Conservation (phyloP, 2,329 filamentous ascomycete genomes). For the Arachnomyces sp. region DNA sequence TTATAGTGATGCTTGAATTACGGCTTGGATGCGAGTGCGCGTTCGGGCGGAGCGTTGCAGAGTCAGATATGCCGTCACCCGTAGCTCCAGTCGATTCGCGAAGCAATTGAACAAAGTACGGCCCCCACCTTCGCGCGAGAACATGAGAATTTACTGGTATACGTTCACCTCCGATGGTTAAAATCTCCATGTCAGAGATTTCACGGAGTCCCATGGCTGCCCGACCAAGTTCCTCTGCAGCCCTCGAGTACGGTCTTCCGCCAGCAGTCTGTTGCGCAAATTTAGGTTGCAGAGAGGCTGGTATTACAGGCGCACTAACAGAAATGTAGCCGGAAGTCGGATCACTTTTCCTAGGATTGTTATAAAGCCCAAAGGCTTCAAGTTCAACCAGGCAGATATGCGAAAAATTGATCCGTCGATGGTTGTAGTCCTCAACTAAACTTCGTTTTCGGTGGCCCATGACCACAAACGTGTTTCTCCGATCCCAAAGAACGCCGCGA, state of each 20-base stretch:
- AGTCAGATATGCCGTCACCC: constrained; percentile 62
- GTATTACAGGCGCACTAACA: constrained; percentile 63
- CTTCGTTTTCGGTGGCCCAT: constrained; percentile 88
- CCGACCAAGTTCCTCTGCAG: constrained; percentile 78
- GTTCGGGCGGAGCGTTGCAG: constrained; percentile 64
- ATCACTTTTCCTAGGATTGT: constrained; percentile 74
- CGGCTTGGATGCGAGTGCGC: constrained; percentile 53
- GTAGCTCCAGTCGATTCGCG: constrained; percentile 67
- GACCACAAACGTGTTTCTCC: constrained; percentile 91
- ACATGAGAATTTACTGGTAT: constrained; percentile 91
- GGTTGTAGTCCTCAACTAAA: constrained; percentile 95
- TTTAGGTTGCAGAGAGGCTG: constrained; percentile 46
- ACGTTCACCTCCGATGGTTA: constrained; percentile 82
- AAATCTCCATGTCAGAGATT: constrained; percentile 90
- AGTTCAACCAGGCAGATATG: constrained; percentile 96
- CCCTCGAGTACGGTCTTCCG: constrained; percentile 66
- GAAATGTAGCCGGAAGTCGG: constrained; percentile 80
- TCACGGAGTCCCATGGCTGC: constrained; percentile 74
- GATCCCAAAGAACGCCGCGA: constrained; percentile 83
- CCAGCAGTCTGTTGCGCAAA: constrained; percentile 54
- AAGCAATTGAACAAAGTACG: constrained; percentile 88
- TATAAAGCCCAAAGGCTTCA: constrained; percentile 93
- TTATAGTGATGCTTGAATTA: constrained; percentile 81
- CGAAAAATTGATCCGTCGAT: constrained; percentile 92
- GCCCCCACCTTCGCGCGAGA: constrained; percentile 81